phyloP scores from a whole-genome alignment of 805 yeast species.

The Priceomyces medius region DNA sequence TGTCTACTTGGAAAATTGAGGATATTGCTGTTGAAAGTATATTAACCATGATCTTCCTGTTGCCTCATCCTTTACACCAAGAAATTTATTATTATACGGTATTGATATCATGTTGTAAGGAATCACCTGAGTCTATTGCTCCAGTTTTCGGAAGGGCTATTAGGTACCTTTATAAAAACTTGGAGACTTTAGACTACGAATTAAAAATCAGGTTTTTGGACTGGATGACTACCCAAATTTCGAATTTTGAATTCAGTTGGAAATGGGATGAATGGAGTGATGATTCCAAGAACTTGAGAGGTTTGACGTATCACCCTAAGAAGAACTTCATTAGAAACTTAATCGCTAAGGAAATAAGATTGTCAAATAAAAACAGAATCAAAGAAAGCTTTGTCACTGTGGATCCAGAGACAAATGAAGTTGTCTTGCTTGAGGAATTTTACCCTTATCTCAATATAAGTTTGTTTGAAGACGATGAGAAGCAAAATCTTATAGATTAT shows the following conservation, averaged over 20 bases:
- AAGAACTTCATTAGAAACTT: slow-evolving; percentile 72
- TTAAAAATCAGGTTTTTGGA: slow-evolving; percentile 69
- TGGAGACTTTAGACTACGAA: slow-evolving; percentile 72
- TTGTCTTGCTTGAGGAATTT: slow-evolving; percentile 36
- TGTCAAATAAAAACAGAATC: slow-evolving; percentile 73
- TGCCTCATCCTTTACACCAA: slow-evolving; percentile 67
- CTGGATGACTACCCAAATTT: slow-evolving; percentile 92
- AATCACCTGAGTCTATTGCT: slow-evolving; percentile 71
- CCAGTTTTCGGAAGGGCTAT: slow-evolving; percentile 94
- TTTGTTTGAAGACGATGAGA: slow-evolving; percentile 28
- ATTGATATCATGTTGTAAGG: slow-evolving; percentile 82
- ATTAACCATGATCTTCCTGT: slow-evolving; percentile 69
- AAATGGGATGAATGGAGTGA: slow-evolving; percentile 93
- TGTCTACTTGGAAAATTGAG: slow-evolving; percentile 87
- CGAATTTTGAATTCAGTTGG: slow-evolving; percentile 95
- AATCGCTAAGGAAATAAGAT: slow-evolving; percentile 78
- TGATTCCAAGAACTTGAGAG: slow-evolving; percentile 48
- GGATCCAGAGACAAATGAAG: slow-evolving; percentile 29
- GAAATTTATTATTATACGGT: slow-evolving; percentile 80
- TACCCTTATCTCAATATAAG: slow-evolving; percentile 39
- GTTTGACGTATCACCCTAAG: slow-evolving; percentile 65
- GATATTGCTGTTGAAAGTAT: slow-evolving; percentile 84
- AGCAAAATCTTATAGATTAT: slow-evolving; percentile 30
- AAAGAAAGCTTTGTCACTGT: slow-evolving; percentile 57
- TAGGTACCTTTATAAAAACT: slow-evolving; percentile 70